These are phyloP conservation scores for Colletotrichum theobromicola DNA, from an alignment of 2,329 filamentous ascomycete species.

Conservation along the genomic window DNA sequence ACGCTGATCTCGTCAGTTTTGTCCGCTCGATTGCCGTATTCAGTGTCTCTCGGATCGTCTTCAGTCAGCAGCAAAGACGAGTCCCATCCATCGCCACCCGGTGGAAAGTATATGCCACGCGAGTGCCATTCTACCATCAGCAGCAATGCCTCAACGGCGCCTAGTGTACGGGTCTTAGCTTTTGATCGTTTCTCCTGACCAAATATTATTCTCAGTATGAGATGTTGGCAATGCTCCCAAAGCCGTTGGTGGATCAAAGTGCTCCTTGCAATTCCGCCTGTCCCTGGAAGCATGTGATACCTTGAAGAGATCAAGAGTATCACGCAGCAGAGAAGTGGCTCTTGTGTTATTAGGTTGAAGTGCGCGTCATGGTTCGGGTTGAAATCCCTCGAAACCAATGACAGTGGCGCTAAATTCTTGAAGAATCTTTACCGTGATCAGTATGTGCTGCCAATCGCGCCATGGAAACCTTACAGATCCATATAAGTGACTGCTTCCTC, in stretches of 20 bases:
- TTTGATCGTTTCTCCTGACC: slow-evolving; percentile 58
- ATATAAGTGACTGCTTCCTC: slow-evolving; percentile 58
- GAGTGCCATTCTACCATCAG: slow-evolving; percentile 64
- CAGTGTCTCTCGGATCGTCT: slow-evolving; percentile 35
- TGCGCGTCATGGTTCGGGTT: slow-evolving; percentile 55
- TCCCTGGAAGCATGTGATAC: slow-evolving; percentile 47
- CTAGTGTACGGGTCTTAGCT: slow-evolving; percentile 52
- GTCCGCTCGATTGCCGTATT: neutral
- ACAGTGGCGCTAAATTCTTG: slow-evolving; percentile 54
- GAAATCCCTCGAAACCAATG: slow-evolving; percentile 54
- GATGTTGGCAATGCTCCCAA: slow-evolving; percentile 59
- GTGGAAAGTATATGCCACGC: slow-evolving; percentile 57
- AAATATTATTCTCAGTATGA: slow-evolving; percentile 57
- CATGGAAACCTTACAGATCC: slow-evolving; percentile 46
- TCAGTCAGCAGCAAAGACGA: slow-evolving; percentile 51
- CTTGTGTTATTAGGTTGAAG: slow-evolving; percentile 50
- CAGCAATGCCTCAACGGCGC: slow-evolving; percentile 57
- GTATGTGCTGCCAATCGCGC: slow-evolving; percentile 23
- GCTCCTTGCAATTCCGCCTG: slow-evolving; percentile 49
- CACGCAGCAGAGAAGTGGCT: slow-evolving; percentile 57
- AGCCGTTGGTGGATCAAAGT: slow-evolving; percentile 59
- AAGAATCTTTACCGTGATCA: slow-evolving; percentile 41
- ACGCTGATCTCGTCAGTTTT: neutral
- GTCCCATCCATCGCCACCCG: slow-evolving; percentile 59
- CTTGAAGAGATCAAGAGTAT: slow-evolving; percentile 61